A percentile compares a stretch with the other conserved stretches of the same genome.
Conservation (phyloP, 306 rosid species). For the Spatholobus suberectus region DNA sequence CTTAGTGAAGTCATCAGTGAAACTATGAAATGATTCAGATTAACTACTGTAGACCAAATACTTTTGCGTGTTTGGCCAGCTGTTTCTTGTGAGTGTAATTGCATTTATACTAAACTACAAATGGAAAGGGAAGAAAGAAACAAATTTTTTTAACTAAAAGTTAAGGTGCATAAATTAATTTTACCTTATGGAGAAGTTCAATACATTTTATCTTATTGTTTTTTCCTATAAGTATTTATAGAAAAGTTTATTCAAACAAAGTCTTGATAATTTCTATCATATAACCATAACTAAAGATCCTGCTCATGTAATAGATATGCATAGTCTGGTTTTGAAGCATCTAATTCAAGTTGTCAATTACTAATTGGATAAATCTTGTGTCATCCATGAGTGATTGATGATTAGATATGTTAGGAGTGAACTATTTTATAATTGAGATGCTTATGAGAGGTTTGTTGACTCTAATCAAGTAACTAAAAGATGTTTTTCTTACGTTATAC, state of each 20-base stretch:
- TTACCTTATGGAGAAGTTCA: no score
- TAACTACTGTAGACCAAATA: background rate
- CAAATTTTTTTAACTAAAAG: background rate
- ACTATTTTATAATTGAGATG: background rate
- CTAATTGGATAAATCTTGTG: background rate
- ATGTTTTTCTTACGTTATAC: constrained; percentile 2
- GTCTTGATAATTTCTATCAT: background rate
- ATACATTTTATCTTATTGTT: no score
- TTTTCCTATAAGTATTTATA: no score
- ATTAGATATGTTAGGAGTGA: background rate
- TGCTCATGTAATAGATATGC: constrained; percentile 14
- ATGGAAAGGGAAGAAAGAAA: constrained; percentile 16
- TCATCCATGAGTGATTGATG: background rate
- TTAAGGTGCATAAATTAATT: no score
- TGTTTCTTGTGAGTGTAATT: constrained; percentile 11
- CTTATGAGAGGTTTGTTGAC: background rate
- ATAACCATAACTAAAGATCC: background rate
- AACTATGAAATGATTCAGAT: constrained; percentile 31
- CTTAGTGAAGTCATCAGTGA: constrained; percentile 11
- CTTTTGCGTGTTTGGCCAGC: background rate
- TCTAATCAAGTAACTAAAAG: background rate
- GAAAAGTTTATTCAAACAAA: no score
- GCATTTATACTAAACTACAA: constrained; percentile 24
- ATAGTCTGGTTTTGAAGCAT: constrained; percentile 13
- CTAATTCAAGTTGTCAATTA: background rate